Percentiles rank a stretch among this genome's conserved stretches.
phyloP scores from a whole-genome alignment of 257 asterid species.

The Nicotiana obtusifolia region DNA sequence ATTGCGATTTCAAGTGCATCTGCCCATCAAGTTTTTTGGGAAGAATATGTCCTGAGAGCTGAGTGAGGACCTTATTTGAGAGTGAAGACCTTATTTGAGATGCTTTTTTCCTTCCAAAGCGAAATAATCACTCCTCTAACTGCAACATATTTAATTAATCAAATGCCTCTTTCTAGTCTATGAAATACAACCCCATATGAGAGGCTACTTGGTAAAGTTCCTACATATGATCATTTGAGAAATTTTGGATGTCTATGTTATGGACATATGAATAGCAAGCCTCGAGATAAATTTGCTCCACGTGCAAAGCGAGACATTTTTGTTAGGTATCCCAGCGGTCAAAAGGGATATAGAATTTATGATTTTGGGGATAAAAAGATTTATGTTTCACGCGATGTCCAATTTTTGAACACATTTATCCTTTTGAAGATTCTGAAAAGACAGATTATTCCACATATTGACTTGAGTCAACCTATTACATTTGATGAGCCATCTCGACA shows the following conservation, averaged over 20 bases:
- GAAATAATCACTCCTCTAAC: too few relatives aligned
- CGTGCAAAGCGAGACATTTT: neutral
- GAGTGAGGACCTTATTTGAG: too few relatives aligned
- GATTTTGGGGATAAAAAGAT: neutral
- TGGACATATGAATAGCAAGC: neutral
- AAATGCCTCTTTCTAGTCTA: too few relatives aligned
- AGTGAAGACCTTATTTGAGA: too few relatives aligned
- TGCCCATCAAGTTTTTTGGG: neutral
- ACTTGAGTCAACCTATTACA: neutral
- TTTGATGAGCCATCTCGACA: neutral
- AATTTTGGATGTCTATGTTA: neutral
- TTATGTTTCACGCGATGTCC: neutral
- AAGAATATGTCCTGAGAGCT: neutral
- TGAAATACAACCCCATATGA: too few relatives aligned
- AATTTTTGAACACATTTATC: neutral
- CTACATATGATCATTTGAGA: neutral
- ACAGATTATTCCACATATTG: too few relatives aligned
- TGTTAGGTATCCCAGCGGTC: neutral
- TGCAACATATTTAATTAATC: neutral
- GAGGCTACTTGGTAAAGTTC: too few relatives aligned
- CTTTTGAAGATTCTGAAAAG: neutral
- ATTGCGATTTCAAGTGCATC: neutral
- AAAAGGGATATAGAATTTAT: neutral
- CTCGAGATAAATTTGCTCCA: neutral
- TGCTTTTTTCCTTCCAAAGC: too few relatives aligned